Base-by-base conservation (phyloP, 2,329 filamentous ascomycete species). In the Hypoxylon sp. region DNA sequence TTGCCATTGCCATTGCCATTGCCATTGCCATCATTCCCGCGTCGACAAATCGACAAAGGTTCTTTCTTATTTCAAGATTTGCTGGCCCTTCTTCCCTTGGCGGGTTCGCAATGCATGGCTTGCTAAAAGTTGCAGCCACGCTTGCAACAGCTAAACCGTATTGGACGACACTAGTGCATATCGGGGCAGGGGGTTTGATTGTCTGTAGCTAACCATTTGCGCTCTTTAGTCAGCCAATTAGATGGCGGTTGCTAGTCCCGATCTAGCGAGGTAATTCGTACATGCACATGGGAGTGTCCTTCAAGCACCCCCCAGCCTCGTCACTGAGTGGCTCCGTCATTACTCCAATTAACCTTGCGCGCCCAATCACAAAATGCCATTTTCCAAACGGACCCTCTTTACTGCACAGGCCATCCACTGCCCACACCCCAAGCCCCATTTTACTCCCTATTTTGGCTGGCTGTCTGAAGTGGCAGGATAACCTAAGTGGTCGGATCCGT, bases 111-210 rank as follows among this genome's bases (percentile, higher is more conserved):
- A 65, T 66, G 40, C 60, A 56, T 71, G 54, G 64, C 53, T 64
- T 56, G 44, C 55, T 49, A 49, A 46, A 59, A 20, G 13, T 58
- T 71, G 69, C 70, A 74, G 62, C 10, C n/a, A 30, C 17, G 17
- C 17, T 44, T 44, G 40, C 14, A 44, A n/a, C 22, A 66, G 56
- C 73, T 74, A 74, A 67, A 53, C 72, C 44, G 17, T 35, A 70
- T 72, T 46, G 5, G 67, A 54, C n/a, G 22, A 30, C 25, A 46
- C 62, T 72, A 67, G 30, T 44, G 64, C 51, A 62, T 56, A 62
- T 48, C 10, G 13, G 49, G 40, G 33, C 55, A 53, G 59, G 11
- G 66, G 53, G 42, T 65, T 60, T 44, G 27, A 59, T 53, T 53
- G 49, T 55, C 42, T 62, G 58, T 55, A 20, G 35, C 31, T 50